Evolutionary conservation across 371 early-diverging fungal species (phyloP), one percentile per base, ranked within the genome.

Genomic region (Lichtheimia hyalospora): DNA sequence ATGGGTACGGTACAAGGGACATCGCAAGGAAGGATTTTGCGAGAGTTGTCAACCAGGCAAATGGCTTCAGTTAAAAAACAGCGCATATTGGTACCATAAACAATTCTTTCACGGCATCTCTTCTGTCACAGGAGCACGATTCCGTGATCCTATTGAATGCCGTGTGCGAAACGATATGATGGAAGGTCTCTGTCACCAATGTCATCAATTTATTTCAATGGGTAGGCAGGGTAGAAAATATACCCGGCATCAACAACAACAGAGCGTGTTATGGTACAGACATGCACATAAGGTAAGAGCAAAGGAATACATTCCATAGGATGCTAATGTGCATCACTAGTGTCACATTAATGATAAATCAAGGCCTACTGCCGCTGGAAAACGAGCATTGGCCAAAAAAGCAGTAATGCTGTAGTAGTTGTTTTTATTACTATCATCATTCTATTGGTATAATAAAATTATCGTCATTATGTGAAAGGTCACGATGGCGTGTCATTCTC

Each of bases 1-100:
- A 62, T 92, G 89, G 91, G 94, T 94, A 16, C 81, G 96, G 18
- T 84, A 82, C 67, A 74, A 74, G 14, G 95, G 95, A 0, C 87
- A 86, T 43, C 71, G 74, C 24, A 92, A 92, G 67, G 93, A 95
- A 65, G 95, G 96, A 0, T 89, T 87, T 55, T 95, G 95, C 70
- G 92, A 93, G 48, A 84, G 86, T 5, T 95, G 95, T 64, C 62
- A 73, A 34, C 91, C 93, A 0, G 92, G 91, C 1, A 89, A 89
- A 69, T 95, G 96, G 95, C 81, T 95, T 16, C 92, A 95, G 69
- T 78, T 96, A 23, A 95, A 95, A 66, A 94, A 93, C 69, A 90
- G 90, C 60, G 95, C 96, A 1, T 95, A 83, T 60, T 95, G 96
- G 96, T 28, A 93, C 64, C 93, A 93, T 71, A 93, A 88, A 72